phyloP scores from a whole-genome alignment of 129 eudicot species.

The Pittosporum tobira region DNA sequence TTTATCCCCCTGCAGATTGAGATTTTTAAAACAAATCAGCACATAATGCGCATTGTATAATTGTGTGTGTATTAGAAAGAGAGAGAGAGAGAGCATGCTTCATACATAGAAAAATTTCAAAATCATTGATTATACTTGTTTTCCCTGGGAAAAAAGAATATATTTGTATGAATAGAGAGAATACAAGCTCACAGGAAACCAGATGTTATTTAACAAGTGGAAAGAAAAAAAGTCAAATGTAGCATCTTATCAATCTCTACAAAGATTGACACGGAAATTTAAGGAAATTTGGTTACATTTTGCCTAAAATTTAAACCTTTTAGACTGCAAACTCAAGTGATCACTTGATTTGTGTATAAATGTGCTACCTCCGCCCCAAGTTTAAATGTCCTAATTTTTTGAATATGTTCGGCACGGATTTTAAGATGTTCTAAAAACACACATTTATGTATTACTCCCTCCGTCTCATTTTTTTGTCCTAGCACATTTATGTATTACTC shows the following conservation, averaged over 20 bases:
- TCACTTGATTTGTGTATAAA: neutral
- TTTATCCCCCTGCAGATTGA: constrained; percentile 72
- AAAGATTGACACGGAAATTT: too few relatives aligned
- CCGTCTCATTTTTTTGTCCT: too few relatives aligned
- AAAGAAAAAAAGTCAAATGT: too few relatives aligned
- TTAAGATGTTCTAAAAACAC: too few relatives aligned
- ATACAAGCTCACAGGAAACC: neutral
- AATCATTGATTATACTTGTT: too few relatives aligned
- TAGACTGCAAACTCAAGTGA: neutral
- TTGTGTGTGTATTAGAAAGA: neutral
- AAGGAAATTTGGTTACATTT: too few relatives aligned
- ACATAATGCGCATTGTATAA: neutral
- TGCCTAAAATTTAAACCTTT: too few relatives aligned
- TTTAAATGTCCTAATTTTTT: too few relatives aligned
- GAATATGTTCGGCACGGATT: too few relatives aligned
- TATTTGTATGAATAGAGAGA: neutral
- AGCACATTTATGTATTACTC: too few relatives aligned
- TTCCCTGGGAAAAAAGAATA: neutral
- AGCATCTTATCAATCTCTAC: neutral
- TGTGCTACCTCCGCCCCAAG: too few relatives aligned
- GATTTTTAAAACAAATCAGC: neutral
- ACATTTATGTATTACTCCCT: too few relatives aligned
- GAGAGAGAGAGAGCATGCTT: constrained; percentile 2
- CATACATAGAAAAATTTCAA: neutral
- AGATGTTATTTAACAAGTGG: neutral